Evolutionary conservation across 129 eudicot genomes (phyloP), one percentile per base, ranked within the genome.

Genomic region (Kitagawia praeruptora): DNA sequence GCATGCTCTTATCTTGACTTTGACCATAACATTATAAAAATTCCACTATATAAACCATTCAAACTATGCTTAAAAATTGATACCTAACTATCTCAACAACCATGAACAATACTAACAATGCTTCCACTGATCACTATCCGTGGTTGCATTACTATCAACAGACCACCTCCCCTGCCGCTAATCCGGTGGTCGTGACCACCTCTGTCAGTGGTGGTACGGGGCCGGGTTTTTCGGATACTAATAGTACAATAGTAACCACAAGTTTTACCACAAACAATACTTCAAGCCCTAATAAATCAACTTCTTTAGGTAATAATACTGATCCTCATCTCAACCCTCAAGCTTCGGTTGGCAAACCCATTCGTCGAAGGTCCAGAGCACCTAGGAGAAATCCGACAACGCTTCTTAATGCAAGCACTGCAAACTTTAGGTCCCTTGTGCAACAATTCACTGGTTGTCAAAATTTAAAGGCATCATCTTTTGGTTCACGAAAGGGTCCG

Each of bases 381-480:
- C 80, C 86, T 0, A 77, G 75, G 73, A 18, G 51, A 48, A 19
- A 78, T 7, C 81, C 89, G 21, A 81, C 86, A 1, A 86, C 89
- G 1, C 75, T 86, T 9, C 82, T 83, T 25, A 86, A 83, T 48
- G 89, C 89, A 11, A 81, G 53, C 77, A 76, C 75, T 0, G 38
- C 70, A 10, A 86, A 80, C 42, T 86, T 86, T 53, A 83, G 89
- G 18, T 34, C 84, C 51, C 82, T 86, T n/a, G 89, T 86, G 34
- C 89, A 86, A 47, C 80, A 86, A 49, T 71, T 79, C 48, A 86
- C 89, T 12, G 89, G 89, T 28, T 74, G 83, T 73, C 83, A 77
- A 2, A 77, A 44, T 25, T 39, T 27, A 23, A 44, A 40, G 21
- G 72, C 37, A 71, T 25, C 49, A 0, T 12, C 77, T 23, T 42